These are phyloP conservation scores for Gossypium mustelinum DNA, from an alignment of 345 rosid genomes.

Conservation along the genomic window DNA sequence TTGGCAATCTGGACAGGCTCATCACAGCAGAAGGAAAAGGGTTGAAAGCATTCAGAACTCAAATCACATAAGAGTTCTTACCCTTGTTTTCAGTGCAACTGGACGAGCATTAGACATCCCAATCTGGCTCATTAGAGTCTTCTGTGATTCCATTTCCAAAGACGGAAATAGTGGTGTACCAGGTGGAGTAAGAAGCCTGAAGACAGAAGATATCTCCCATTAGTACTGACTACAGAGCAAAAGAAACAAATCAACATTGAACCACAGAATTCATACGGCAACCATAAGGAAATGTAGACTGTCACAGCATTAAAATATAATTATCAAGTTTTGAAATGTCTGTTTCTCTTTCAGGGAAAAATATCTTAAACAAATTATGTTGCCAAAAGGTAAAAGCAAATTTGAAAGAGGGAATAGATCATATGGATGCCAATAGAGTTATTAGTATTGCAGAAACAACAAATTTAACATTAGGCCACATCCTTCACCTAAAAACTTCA, in stretches of 20 bases:
- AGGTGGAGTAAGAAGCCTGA: slow-evolving; percentile 92
- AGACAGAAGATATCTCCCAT: slow-evolving; percentile 13
- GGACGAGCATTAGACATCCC: slow-evolving; percentile 48
- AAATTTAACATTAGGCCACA: background rate
- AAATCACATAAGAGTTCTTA: slow-evolving; percentile 27
- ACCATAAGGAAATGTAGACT: background rate
- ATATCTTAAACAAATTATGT: background rate
- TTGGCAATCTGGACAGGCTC: slow-evolving; percentile 1
- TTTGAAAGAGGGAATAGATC: background rate
- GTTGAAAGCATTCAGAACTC: slow-evolving; percentile 11
- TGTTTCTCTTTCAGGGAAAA: background rate
- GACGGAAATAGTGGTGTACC: slow-evolving; percentile 65
- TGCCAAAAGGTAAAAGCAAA: background rate
- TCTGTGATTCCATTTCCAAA: slow-evolving; percentile 53
- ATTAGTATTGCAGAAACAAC: background rate
- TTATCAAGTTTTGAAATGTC: background rate
- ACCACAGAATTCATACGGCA: background rate
- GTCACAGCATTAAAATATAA: background rate
- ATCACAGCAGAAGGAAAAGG: slow-evolving; percentile 7
- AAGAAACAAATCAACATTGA: background rate
- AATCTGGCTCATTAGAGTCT: slow-evolving; percentile 38
- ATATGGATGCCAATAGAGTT: background rate
- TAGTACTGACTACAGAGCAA: background rate
- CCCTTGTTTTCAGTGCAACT: slow-evolving; percentile 49
- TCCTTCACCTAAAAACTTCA: too few species aligned